phyloP scores from a whole-genome alignment of 2,329 filamentous ascomycete species.

The Ascochyta rabiei region DNA sequence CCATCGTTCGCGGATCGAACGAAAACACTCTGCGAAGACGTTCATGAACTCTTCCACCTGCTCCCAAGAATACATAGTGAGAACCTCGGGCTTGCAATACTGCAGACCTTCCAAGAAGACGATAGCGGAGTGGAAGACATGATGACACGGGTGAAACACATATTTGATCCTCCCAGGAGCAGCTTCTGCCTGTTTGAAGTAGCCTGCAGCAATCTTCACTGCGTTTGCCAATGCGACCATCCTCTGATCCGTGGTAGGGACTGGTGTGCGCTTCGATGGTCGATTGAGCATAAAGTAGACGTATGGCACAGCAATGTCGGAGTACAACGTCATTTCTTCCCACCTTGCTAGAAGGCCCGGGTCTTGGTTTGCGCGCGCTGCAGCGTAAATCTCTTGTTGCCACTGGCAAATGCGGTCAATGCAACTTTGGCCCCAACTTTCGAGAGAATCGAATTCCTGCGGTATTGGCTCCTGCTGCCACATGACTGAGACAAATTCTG shows the following conservation, averaged over 20 bases:
- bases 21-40: constrained; percentile 41
- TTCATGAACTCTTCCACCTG: constrained; percentile 40
- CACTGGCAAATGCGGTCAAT: constrained; percentile 37
- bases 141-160: constrained; percentile 47
- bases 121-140: constrained; percentile 42
- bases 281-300: constrained; percentile 40
- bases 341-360: constrained; percentile 34
- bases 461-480: constrained; percentile 42
- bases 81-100: constrained; percentile 41
- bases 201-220: constrained; percentile 42
- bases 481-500: constrained; percentile 41
- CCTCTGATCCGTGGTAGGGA: constrained; percentile 35
- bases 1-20: constrained; percentile 45
- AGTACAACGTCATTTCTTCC: constrained; percentile 45
- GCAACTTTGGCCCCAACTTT: constrained; percentile 39
- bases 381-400: constrained; percentile 37
- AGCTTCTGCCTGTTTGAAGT: constrained; percentile 41
- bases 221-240: constrained; percentile 37
- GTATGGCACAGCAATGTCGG: constrained; percentile 42
- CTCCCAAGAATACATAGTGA: constrained; percentile 31
- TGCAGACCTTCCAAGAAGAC: constrained; percentile 42
- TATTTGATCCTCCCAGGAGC: constrained; percentile 46
- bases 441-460: constrained; percentile 29
- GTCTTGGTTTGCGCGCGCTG: constrained; percentile 38
- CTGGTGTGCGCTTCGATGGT: constrained; percentile 33